Evolutionary conservation across 495 filamentous ascomycete genomes (phyloP).

Genomic region (Trichoderma virens): DNA sequence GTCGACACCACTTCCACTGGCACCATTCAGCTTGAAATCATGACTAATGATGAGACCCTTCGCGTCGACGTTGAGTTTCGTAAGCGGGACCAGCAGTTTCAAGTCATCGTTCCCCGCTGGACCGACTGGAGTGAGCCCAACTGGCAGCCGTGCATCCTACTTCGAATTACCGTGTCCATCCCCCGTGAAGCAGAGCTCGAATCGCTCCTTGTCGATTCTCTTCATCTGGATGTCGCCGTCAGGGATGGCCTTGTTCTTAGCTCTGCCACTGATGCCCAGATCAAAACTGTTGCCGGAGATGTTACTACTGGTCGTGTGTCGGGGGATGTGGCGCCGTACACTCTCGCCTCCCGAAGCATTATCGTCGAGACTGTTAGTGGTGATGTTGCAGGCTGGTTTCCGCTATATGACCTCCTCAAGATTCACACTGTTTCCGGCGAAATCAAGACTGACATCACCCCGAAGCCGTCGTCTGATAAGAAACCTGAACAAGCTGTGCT

Average conservation of each 20-base stretch:
- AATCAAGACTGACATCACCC: slow-evolving; percentile 30
- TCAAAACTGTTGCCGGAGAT: slow-evolving; percentile 22
- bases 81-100: slow-evolving; percentile 21
- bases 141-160: slow-evolving; percentile 28
- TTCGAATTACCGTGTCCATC: slow-evolving; percentile 35
- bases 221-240: slow-evolving; percentile 32
- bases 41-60: slow-evolving; percentile 30
- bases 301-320: slow-evolving; percentile 14
- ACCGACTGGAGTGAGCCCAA: slow-evolving; percentile 18
- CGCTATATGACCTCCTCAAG: slow-evolving; percentile 31
- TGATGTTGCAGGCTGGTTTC: slow-evolving; percentile 33
- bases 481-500: slow-evolving; percentile 27
- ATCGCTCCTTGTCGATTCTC: slow-evolving; percentile 18
- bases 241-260: slow-evolving; percentile 31
- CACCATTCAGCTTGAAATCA: slow-evolving; percentile 28
- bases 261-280: slow-evolving; percentile 17
- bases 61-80: slow-evolving; percentile 23
- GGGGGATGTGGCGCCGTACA: slow-evolving; percentile 13
- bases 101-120: slow-evolving; percentile 25
- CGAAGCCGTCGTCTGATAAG: slow-evolving; percentile 19
- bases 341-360: slow-evolving; percentile 27
- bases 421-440: slow-evolving; percentile 31
- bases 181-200: slow-evolving; percentile 25
- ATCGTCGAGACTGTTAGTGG: slow-evolving; percentile 28
- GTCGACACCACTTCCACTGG: slow-evolving; percentile 15